Base-by-base conservation (phyloP, 129 eudicot species). In the Heracleum sosnowskyi region DNA sequence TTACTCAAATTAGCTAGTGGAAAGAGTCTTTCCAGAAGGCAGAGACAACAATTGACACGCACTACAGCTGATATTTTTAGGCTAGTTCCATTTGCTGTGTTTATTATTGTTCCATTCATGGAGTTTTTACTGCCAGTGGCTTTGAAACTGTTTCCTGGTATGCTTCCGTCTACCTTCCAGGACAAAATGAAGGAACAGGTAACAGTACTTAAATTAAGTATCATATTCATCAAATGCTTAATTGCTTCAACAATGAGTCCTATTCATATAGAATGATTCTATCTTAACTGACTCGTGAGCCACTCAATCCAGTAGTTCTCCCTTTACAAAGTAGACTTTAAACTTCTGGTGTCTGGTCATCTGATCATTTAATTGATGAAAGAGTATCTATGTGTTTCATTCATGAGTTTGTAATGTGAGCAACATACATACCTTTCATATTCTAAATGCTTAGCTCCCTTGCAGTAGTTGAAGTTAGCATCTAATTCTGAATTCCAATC, bases 151-250 rank as follows among this genome's bases (percentile, higher is more conserved):
- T 88, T 88, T 53, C 92, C 92, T 10, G 84, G 82, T 79, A 88
- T 88, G 92, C 74, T 88, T 80, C 92, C 92, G 74, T 88, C 92
- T 28, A 88, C 92, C 15, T 88, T 88, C 72, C 89, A 88, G 77
- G 92, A 88, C 85, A 84, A 86, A 85, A 88, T 88, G 92, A 84
- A 86, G 82, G 89, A 88, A 64, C 89, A 86, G 92, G 92, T 86
- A 77, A 6, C 68, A 45, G 4, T 74, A 29, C 15, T 39, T 28
- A 7, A 63, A 2, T 1, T 42, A 5, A 22, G 12, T 45, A 74
- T 44, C 62, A 74, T 74, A 26, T 45, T 7, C 3, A 45, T 45
- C 18, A 45, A 1, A 11, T 45, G 49, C 49, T 45, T 4, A 45
- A 44, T 44, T 44, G n/a, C n/a, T n/a, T n/a, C n/a, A n/a, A n/a